Conservation (phyloP, 2,329 filamentous ascomycete genomes). For the Chaetomiaceae sp. region DNA sequence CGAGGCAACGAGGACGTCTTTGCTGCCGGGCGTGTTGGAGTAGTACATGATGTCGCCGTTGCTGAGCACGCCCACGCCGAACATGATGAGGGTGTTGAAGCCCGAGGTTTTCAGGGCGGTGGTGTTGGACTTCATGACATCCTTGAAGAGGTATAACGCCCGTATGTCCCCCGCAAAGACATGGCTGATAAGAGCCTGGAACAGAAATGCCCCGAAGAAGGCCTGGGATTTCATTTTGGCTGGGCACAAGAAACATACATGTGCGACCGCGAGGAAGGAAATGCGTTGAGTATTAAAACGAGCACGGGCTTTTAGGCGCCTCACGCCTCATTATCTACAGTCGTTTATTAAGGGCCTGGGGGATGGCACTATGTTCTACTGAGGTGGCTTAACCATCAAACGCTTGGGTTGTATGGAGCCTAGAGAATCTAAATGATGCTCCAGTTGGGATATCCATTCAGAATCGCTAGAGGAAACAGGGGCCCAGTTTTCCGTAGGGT, state of each 20-base stretch:
- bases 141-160: constrained; percentile 39
- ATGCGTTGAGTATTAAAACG: no score
- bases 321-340: no score
- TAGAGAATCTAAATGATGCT: no score
- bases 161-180: constrained; percentile 5
- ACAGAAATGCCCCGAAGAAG: not conserved
- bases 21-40: constrained; percentile 38
- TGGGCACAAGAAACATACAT: no score
- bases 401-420: no score
- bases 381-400: no score
- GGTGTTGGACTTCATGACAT: constrained; percentile 43
- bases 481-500: not conserved
- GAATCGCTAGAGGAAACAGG: not conserved
- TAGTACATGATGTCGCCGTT: constrained; percentile 45
- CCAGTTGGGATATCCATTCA: not conserved
- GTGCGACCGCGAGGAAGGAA: no score
- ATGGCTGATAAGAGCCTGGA: not conserved
- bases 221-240: not conserved
- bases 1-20: constrained; percentile 36
- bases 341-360: no score
- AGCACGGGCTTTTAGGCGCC: no score
- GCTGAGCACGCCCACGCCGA: constrained; percentile 40
- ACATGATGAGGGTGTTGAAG: constrained; percentile 42
- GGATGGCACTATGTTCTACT: no score
- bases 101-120: constrained; percentile 38